Conservation (phyloP, 2,329 filamentous ascomycete genomes). For the Exophiala lecanii-corni region DNA sequence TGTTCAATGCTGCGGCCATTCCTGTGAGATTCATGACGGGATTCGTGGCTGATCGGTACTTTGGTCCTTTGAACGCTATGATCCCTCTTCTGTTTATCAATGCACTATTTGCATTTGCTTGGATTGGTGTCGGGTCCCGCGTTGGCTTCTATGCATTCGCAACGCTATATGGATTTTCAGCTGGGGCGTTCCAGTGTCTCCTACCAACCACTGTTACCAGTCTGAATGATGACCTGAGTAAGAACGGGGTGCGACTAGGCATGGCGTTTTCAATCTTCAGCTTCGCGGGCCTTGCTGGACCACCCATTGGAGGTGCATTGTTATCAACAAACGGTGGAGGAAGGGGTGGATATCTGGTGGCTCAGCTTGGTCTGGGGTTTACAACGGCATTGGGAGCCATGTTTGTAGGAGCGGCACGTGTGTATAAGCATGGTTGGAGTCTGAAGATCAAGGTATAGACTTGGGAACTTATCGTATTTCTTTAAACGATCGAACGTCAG, state of each 20-base stretch:
- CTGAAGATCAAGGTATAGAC: conserved; percentile 33
- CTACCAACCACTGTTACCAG: conserved; percentile 60
- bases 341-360: conserved; percentile 25
- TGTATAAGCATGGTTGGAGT: conserved; percentile 37
- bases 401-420: conserved; percentile 41
- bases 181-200: conserved; percentile 60
- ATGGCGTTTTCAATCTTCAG: conserved; percentile 52
- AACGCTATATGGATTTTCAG: conserved; percentile 60
- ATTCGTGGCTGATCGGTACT: conserved; percentile 49
- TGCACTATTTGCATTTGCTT: conserved; percentile 47
- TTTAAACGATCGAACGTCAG: no score
- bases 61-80: conserved; percentile 59
- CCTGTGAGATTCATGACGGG: conserved; percentile 53
- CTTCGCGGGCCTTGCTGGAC: conserved; percentile 51
- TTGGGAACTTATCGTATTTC: no score
- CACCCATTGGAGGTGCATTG: conserved; percentile 52
- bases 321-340: conserved; percentile 42
- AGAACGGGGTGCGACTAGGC: conserved; percentile 52
- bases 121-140: conserved; percentile 53
- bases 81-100: conserved; percentile 46
- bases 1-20: conserved; percentile 59
- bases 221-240: conserved; percentile 50
- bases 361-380: conserved; percentile 43
- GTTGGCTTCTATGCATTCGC: conserved; percentile 58
- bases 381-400: conserved; percentile 48